Evolutionary conservation across 305 asterid species (phyloP), one percentile per base, ranked within the genome.

Genomic region (Fraxinus latifolia): DNA sequence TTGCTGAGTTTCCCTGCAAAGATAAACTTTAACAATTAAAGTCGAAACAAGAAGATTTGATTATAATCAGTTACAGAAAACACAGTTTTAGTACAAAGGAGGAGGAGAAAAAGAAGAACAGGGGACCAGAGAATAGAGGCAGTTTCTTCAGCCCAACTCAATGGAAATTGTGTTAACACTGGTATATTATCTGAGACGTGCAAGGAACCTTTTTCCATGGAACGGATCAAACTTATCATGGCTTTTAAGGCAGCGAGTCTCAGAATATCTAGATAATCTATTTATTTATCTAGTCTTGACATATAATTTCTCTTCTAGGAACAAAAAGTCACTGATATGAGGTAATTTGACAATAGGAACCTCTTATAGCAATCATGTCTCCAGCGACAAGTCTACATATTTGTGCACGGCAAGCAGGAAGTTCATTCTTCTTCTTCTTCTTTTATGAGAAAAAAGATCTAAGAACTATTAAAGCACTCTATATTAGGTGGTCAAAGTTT

Each of bases 1-100:
- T 85, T 93, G 97, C 81, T 92, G 93, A 8, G 91, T 89, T 33
- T 87, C 91, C 87, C 97, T 93, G 91, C 9, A 50, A 58, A 82
- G 31, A 82, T 11, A 82, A 36, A 17, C 11, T 25, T 37, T 36
- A 67, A 23, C 37, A 78, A 74, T 62, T 67, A 27, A 27, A 67
- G 36, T 4, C 3, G 75, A 67, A 47, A 17, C 75, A 47, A 32
- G 80, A 77, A 78, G 15, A 39, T 44, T 27, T 67, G 47, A 29
- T 68, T 29, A 31, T 25, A 47, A 15, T 2, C 67, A 73, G 17
- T 83, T 25, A 14, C 4, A 73, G 6, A 74, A 72, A 19, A n/a
- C 21, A 55, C 42, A 47, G 23, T 29, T 65, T 17, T 68, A 75
- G 77, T 7, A 15, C 12, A 74, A 7, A 31, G 27, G 32, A 8